Percentiles rank a stretch among this genome's conserved stretches.
These are phyloP conservation scores for Penicillium angulare DNA, from an alignment of 495 filamentous ascomycete genomes.

Conservation along the genomic window DNA sequence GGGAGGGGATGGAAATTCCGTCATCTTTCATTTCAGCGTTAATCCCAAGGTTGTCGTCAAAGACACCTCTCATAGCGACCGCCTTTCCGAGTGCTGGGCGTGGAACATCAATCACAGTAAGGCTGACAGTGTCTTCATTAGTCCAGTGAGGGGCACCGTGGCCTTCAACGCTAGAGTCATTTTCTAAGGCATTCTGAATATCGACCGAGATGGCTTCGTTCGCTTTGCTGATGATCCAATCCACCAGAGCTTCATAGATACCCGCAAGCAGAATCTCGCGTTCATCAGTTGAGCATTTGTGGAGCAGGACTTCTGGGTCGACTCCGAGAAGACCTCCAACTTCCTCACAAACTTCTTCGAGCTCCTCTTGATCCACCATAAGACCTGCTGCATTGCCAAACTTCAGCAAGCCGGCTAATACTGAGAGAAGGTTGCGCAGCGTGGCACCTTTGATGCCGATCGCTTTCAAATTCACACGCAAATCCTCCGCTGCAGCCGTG, in stretches of 20 bases:
- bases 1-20: conserved; percentile 67
- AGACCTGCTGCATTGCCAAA: conserved; percentile 87
- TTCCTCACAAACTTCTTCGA: conserved; percentile 88
- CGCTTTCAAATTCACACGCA: conserved; percentile 74
- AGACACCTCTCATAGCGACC: conserved; percentile 78
- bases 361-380: conserved; percentile 77
- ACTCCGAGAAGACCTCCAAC: conserved; percentile 81
- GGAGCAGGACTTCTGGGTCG: conserved; percentile 78
- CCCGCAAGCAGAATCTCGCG: conserved; percentile 78
- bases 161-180: conserved; percentile 55
- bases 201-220: conserved; percentile 85
- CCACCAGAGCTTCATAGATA: conserved; percentile 90
- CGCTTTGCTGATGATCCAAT: conserved; percentile 87
- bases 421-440: conserved; percentile 76
- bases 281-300: conserved; percentile 78
- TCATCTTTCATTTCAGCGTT: conserved; percentile 97
- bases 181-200: conserved; percentile 64
- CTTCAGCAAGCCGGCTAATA: conserved; percentile 83
- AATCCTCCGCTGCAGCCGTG: conserved; percentile 88
- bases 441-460: conserved; percentile 89
- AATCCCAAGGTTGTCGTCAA: conserved; percentile 89
- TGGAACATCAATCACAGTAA: conserved; percentile 87
- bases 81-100: conserved; percentile 79
- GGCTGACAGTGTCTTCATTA: conserved; percentile 79
- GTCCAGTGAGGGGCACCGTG: conserved; percentile 53